phyloP scores from a whole-genome alignment of 257 asterid genomes.

The Nicotiana knightiana region DNA sequence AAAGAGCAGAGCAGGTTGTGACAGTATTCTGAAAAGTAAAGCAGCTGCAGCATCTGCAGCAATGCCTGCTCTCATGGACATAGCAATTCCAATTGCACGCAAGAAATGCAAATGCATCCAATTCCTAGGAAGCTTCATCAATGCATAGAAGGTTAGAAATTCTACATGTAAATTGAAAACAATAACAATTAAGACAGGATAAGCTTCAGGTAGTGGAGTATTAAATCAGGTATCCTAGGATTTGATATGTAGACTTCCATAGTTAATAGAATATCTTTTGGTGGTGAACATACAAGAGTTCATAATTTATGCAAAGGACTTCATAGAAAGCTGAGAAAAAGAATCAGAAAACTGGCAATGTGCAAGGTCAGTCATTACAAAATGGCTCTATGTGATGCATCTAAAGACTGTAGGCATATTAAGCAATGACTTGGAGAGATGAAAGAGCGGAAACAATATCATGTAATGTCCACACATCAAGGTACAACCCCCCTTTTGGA shows the following conservation, averaged over 20 bases:
- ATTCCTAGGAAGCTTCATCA: constrained; percentile 86
- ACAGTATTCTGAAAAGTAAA: constrained; percentile 88
- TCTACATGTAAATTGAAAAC: not conserved
- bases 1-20: constrained; percentile 95
- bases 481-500: not conserved
- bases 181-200: constrained; percentile 9
- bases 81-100: constrained; percentile 95
- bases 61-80: constrained; percentile 98
- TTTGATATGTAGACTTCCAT: not conserved
- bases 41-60: constrained; percentile 99
- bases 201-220: not conserved
- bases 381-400: not conserved
- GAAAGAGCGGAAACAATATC: not conserved
- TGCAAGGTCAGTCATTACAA: not conserved
- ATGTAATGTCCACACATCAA: not conserved
- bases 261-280: not conserved
- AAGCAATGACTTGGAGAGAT: not conserved
- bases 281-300: not conserved
- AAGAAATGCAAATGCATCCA: constrained; percentile 99
- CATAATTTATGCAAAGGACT: not conserved
- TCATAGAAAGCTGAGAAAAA: not conserved
- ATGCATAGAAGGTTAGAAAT: constrained; percentile 24
- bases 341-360: not conserved
- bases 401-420: not conserved
- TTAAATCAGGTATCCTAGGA: not conserved